These are phyloP conservation scores for Clarireedia paspali DNA, from an alignment of 2,329 filamentous ascomycete genomes.

Conservation along the genomic window DNA sequence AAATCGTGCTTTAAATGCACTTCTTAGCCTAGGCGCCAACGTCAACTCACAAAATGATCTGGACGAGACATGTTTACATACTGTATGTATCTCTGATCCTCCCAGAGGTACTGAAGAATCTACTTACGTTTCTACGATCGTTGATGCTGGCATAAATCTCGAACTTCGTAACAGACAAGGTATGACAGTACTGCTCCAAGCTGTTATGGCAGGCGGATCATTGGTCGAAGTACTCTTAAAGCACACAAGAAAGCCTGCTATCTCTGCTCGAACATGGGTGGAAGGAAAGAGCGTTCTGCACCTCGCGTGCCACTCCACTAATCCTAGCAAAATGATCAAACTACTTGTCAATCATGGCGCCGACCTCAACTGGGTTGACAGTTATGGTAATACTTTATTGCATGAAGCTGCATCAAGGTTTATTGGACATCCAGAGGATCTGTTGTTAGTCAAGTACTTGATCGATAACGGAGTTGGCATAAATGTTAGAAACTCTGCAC, in stretches of 20 bases:
- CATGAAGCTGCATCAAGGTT: neutral
- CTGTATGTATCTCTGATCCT: neutral
- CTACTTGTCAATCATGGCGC: slow-evolving; percentile 7
- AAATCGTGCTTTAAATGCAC: neutral
- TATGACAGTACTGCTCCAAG: neutral
- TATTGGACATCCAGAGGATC: neutral
- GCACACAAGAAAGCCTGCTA: neutral
- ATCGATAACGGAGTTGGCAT: neutral
- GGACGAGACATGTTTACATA: neutral
- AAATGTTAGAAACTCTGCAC: neutral
- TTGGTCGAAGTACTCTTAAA: neutral
- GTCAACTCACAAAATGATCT: neutral
- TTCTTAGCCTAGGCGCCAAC: neutral
- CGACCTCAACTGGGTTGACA: slow-evolving; percentile 5
- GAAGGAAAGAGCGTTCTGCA: slow-evolving; percentile 8
- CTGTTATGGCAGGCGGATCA: neutral
- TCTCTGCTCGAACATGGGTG: neutral
- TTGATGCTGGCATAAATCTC: neutral
- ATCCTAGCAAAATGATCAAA: neutral
- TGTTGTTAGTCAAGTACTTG: neutral
- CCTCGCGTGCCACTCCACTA: neutral
- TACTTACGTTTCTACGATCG: neutral
- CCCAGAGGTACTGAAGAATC: neutral
- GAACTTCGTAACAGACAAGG: neutral
- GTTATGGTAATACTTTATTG: slow-evolving; percentile 8